phyloP scores from a whole-genome alignment of 495 filamentous ascomycete species.

The Neurospora africana region DNA sequence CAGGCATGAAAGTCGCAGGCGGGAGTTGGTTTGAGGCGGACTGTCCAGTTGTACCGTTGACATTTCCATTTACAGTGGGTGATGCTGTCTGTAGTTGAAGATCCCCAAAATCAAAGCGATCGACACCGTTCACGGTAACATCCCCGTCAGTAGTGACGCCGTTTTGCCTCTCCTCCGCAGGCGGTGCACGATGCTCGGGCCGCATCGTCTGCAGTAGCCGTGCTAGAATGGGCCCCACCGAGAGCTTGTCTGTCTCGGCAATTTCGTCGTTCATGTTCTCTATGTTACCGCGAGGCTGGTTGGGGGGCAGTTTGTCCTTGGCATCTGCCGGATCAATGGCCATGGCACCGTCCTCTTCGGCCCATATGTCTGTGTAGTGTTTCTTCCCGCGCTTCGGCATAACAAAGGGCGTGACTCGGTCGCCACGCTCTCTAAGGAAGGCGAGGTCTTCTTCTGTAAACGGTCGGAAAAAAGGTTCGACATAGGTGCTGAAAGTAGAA shows the following conservation, averaged over 20 bases:
- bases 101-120: constrained; percentile 9
- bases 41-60: constrained; percentile 15
- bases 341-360: constrained; percentile 78
- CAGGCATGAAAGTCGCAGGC: constrained; percentile 66
- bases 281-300: constrained; percentile 72
- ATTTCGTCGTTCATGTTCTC: constrained; percentile 77
- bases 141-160: constrained; percentile 45
- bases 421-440: constrained; percentile 82
- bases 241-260: constrained; percentile 82
- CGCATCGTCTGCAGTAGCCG: constrained; percentile 77
- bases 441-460: constrained; percentile 92
- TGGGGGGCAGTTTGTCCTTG: constrained; percentile 57
- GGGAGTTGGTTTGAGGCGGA: constrained; percentile 29
- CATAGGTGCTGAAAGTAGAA: constrained; percentile 74
- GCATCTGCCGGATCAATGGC: constrained; percentile 49
- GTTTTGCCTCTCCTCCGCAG: constrained; percentile 50
- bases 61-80: constrained; percentile 33
- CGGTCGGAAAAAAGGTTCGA: constrained; percentile 83
- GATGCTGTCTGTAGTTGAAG: background rate
- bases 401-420: constrained; percentile 70
- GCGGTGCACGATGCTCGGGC: constrained; percentile 61
- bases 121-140: constrained; percentile 25
- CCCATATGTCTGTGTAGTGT: constrained; percentile 83
- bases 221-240: constrained; percentile 70
- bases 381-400: constrained; percentile 78